Base-by-base conservation (phyloP, 305 asterid species). In the Lippia alba region DNA sequence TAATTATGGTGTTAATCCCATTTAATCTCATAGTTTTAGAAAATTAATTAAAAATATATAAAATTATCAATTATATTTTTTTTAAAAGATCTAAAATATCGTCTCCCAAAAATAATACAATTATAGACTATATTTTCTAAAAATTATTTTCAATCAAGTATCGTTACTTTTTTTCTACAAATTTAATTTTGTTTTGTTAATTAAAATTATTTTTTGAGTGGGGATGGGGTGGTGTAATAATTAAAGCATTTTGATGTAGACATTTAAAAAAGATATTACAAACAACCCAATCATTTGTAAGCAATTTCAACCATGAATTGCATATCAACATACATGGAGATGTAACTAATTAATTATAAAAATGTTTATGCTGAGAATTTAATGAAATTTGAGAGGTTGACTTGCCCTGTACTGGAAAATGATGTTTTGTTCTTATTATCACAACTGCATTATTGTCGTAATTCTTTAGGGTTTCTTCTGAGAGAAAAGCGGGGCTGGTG, bases 231-330 rank as follows among this genome's bases (percentile, higher is more conserved):
- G 12, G 66, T 34, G 62, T 45, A 54, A 30, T 8, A 44, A 24
- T 24, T 24, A 24, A 24, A 44, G 67, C 79, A 50, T 61, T 61
- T 49, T 74, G 78, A 74, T 62, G 71, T 69, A 46, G 75, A 69
- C 79, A 11, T 48, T 48, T 61, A 12, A 49, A 34, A 57, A 54
- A 63, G 44, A 15, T 36, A 36, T 56, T 40, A 46, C 40, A 45
- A 59, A 17, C n/a, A 69, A 49, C 18, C 79, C 79, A 75, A 75
- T 75, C 79, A 69, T 75, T 75, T 75, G 79, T 6, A 44, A 69
- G 63, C 72, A 69, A 62, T 46, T 34, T 41, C 67, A 75, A 56
- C 72, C 79, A 48, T 49, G 51, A 74, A 61, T 67, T 67, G 57
- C 64, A 65, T 61, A 67, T 74, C 24, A 8, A 51, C 51, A 58